phyloP scores from a whole-genome alignment of 2,329 filamentous ascomycete genomes.

The Sporothrix pseudoabietina region DNA sequence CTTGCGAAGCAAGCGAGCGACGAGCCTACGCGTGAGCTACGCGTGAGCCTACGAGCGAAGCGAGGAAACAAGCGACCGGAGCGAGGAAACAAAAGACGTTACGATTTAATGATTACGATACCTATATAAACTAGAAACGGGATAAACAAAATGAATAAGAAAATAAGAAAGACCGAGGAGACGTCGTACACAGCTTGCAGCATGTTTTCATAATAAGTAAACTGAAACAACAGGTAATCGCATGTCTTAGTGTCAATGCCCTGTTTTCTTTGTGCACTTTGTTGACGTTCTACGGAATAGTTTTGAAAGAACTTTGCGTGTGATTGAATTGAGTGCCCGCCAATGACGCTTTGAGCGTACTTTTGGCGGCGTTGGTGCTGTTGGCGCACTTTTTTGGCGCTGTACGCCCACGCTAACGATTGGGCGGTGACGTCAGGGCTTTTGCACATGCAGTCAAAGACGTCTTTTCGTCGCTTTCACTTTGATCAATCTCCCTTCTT shows the following conservation, averaged over 20 bases:
- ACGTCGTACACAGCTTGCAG: not conserved
- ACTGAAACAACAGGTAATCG: not conserved
- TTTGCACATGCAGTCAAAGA: not conserved
- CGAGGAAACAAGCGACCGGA: not conserved
- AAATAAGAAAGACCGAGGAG: not conserved
- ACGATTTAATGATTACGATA: not conserved
- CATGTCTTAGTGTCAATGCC: too few relatives aligned
- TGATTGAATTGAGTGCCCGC: not conserved
- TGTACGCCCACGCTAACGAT: not conserved
- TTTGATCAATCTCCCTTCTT: not conserved
- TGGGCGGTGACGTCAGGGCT: slow-evolving; percentile 20
- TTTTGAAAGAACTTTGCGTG: not conserved
- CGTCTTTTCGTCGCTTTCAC: not conserved
- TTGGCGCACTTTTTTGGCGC: not conserved
- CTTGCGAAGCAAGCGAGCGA: not conserved
- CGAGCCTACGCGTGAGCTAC: not conserved
- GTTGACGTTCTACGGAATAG: not conserved
- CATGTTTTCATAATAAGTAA: too few relatives aligned
- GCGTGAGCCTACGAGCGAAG: too few relatives aligned
- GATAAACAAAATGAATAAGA: not conserved
- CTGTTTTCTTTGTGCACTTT: not conserved
- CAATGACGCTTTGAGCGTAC: not conserved
- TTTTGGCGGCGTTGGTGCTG: not conserved
- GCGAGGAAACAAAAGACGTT: too few relatives aligned
- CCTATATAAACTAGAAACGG: not conserved